Evolutionary conservation across 2,329 filamentous ascomycete genomes (phyloP).

Genomic region (Calonectria hongkongensis): DNA sequence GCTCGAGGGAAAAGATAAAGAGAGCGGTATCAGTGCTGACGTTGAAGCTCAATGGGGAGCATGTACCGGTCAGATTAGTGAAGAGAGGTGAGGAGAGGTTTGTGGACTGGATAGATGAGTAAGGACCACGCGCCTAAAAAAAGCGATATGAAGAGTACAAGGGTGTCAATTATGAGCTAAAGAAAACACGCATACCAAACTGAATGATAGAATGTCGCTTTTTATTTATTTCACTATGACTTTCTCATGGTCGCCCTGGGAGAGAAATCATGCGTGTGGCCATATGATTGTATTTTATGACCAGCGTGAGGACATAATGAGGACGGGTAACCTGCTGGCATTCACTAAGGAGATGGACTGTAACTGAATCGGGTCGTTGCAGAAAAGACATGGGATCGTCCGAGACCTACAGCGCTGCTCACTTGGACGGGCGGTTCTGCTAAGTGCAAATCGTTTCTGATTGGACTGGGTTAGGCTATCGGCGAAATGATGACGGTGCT

Average conservation of each 20-base stretch:
- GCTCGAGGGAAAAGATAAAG: conserved; percentile 71
- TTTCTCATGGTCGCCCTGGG: too few species aligned
- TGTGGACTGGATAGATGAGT: conserved; percentile 62
- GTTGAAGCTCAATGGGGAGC: conserved; percentile 79
- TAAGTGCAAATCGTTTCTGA: conserved; percentile 12
- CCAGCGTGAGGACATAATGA: neutral
- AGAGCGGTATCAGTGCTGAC: conserved; percentile 80
- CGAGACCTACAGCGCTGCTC: neutral
- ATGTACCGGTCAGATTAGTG: conserved; percentile 81
- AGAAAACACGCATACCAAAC: too few species aligned
- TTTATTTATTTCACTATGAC: too few species aligned
- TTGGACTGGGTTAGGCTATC: neutral
- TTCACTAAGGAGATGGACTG: neutral
- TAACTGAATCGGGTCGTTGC: neutral
- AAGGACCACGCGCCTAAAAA: neutral
- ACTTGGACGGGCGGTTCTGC: neutral
- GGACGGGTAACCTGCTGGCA: neutral
- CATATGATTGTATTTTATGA: too few species aligned
- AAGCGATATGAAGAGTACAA: too few species aligned
- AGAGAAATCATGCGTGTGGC: too few species aligned
- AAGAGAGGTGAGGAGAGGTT: conserved; percentile 83
- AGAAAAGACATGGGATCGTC: neutral
- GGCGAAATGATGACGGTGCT: conserved; percentile 22
- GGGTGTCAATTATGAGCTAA: too few species aligned
- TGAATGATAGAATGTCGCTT: too few species aligned